Evolutionary conservation across 345 rosid genomes (phyloP), one percentile per base, ranked within the genome.

Genomic region (Pelargonium nanum): DNA sequence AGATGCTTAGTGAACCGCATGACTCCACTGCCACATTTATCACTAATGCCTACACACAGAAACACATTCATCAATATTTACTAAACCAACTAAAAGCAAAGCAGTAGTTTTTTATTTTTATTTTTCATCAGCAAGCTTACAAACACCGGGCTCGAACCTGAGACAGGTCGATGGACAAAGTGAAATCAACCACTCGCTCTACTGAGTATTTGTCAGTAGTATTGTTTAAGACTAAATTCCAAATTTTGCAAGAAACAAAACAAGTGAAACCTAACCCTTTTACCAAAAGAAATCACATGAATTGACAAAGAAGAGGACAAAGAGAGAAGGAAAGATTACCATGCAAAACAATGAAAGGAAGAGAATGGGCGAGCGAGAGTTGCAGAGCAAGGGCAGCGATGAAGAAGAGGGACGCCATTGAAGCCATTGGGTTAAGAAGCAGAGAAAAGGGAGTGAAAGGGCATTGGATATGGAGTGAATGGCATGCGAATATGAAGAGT

Each of bases 311-410:
- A 7, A 9, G 8, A 10, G 57, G 26, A 13, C 57, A 10, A 17
- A 9, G 0, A 55, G 57, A 53, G 63, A 13, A 22, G 22, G 66
- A 22, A 66, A 57, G 6, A 58, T 62, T 78, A 84, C 94, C 96
- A 62, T 86, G 89, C 55, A 89, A 70, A 59, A 89, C 94, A 17
- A 89, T 64, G 80, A 86, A 89, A 64, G 94, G 96, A 65, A 78
- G 58, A 62, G 87, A 80, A 55, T 65, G 72, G 4, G 82, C 44
- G 54, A 73, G 1, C 4, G 81, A 70, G 64, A 50, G 24, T 17
- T 59, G 55, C 19, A 26, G 24, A 6, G 12, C 9, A 53, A 69
- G 23, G 56, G 57, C 2, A 24, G 62, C 2, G 53, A 61, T 20
- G 52, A 53, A 0, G 22, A 55, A 26, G 22, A 26, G 19, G 5